A percentile compares a stretch with the other conserved stretches of the same genome.
These are phyloP conservation scores for Pseudogymnoascus sp. DNA, from an alignment of 2,329 filamentous ascomycete genomes.

Conservation along the genomic window DNA sequence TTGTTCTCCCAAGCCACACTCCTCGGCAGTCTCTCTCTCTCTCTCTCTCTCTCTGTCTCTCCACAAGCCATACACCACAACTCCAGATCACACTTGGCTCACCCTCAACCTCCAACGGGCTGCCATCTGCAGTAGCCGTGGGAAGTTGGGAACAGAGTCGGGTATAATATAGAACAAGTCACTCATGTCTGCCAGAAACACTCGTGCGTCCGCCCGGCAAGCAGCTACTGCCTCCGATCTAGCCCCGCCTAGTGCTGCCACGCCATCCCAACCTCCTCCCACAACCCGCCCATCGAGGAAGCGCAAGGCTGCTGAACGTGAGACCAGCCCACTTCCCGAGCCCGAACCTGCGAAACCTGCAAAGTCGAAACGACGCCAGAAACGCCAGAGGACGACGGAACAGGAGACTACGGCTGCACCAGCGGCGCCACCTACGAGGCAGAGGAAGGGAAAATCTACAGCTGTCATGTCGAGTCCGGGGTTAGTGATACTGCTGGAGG, in stretches of 20 bases:
- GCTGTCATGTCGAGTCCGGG: constrained; percentile 68
- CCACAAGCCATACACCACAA: neutral
- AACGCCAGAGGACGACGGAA: constrained; percentile 62
- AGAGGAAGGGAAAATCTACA: constrained; percentile 54
- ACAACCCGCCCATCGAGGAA: constrained; percentile 56
- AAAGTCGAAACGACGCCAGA: constrained; percentile 53
- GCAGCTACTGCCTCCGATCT: constrained; percentile 51
- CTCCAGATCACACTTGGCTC: constrained; percentile 14
- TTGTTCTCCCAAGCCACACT: neutral
- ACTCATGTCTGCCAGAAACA: constrained; percentile 97
- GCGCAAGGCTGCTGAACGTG: constrained; percentile 62
- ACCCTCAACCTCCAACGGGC: constrained; percentile 5
- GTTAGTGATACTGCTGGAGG: constrained; percentile 41
- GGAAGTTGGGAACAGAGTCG: constrained; percentile 14
- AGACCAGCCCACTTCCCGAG: constrained; percentile 39
- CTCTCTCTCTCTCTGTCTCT: neutral
- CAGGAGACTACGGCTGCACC: constrained; percentile 34
- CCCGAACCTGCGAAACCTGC: constrained; percentile 33
- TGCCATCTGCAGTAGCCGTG: constrained; percentile 12
- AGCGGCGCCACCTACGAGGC: constrained; percentile 39
- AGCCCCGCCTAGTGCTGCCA: constrained; percentile 36
- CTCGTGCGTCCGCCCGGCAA: constrained; percentile 89
- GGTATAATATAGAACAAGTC: constrained; percentile 25
- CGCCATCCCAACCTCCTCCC: constrained; percentile 30
- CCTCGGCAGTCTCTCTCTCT: neutral